Base-by-base conservation (phyloP, 192 early-diverging fungal species). In the Chytriomyces sp. region DNA sequence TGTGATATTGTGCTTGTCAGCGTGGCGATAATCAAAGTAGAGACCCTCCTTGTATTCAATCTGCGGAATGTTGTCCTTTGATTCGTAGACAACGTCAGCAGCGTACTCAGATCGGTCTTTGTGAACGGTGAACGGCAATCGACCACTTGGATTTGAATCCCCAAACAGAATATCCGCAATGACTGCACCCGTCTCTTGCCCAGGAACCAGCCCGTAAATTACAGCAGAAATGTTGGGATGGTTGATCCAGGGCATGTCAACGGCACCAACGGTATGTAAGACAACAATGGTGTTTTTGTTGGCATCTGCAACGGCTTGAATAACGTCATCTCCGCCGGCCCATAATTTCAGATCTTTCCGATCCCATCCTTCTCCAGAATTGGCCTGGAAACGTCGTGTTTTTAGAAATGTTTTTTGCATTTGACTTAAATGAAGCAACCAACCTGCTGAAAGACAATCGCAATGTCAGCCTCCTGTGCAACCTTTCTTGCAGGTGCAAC, bases 101-200 rank as follows among this genome's bases (percentile, higher is more conserved):
- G 61, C 57, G 62, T 91, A 91, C 49, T 91, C 86, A 7, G 28
- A 43, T 11, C 43, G 45, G 26, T 77, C 16, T 35, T 80, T 79
- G 64, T 63, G 79, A 76, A 92, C 87, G 46, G 89, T 91, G 77
- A 92, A 91, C 24, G 91, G 91, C 8, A 92, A 80, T n/a, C 89
- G 79, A 26, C 85, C 90, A 45, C 86, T 87, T 16, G 91, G 91
- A 64, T 90, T 91, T 50, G 91, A 83, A 50, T 89, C 76, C n/a
- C 91, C 90, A 74, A 91, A 92, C 2, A 92, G 77, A 46, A 67
- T 83, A 74, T 92, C 91, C 46, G 91, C 88, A 61, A 92, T 66
- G 18, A 86, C 77, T 57, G 92, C 89, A 63, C 91, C 91, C 46
- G 86, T 81, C 75, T 93, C 91, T 81, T 92, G 88, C 24, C 91